A percentile compares a stretch with the other conserved stretches of the same genome.
Evolutionary conservation across 257 asterid genomes (phyloP).

Genomic region (Fraxinus pennsylvanica): DNA sequence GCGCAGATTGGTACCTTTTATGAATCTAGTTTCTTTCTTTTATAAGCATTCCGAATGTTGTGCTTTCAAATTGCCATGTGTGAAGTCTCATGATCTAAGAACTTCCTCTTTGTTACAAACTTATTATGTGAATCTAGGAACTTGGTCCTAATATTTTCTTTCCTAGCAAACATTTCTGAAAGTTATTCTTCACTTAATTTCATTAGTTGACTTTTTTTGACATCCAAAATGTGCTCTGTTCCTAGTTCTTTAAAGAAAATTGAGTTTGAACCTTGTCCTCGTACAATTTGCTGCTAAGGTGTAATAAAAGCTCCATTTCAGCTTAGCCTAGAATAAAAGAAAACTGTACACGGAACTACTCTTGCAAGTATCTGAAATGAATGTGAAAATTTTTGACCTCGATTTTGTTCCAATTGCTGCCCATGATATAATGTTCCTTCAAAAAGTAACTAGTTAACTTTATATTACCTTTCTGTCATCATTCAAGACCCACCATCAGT

Average conservation of each 20-base stretch:
- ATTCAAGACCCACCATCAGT: too few species aligned
- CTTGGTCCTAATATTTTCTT: slow-evolving; percentile 1
- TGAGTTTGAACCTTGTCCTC: background rate
- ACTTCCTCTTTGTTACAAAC: slow-evolving; percentile 16
- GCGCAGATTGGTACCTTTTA: slow-evolving; percentile 71
- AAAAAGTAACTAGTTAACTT: background rate
- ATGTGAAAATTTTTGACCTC: slow-evolving; percentile 3
- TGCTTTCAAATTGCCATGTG: slow-evolving; percentile 5
- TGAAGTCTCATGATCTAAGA: slow-evolving; percentile 2
- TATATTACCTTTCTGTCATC: background rate
- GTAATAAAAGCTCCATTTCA: slow-evolving; percentile 5
- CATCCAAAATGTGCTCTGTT: background rate
- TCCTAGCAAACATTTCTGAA: background rate
- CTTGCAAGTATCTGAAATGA: background rate
- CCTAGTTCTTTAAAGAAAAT: background rate
- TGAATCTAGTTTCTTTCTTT: slow-evolving; percentile 14
- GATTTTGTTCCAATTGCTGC: background rate
- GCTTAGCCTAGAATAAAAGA: background rate
- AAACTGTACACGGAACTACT: background rate
- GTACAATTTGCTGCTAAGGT: background rate
- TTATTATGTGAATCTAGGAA: background rate
- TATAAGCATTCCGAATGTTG: slow-evolving; percentile 18
- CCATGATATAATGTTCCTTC: background rate
- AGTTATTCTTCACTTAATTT: slow-evolving; percentile 2
- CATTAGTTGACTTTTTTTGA: background rate